These are phyloP conservation scores for Capillidium heterosporum DNA, from an alignment of 371 early-diverging fungal genomes.

Conservation along the genomic window DNA sequence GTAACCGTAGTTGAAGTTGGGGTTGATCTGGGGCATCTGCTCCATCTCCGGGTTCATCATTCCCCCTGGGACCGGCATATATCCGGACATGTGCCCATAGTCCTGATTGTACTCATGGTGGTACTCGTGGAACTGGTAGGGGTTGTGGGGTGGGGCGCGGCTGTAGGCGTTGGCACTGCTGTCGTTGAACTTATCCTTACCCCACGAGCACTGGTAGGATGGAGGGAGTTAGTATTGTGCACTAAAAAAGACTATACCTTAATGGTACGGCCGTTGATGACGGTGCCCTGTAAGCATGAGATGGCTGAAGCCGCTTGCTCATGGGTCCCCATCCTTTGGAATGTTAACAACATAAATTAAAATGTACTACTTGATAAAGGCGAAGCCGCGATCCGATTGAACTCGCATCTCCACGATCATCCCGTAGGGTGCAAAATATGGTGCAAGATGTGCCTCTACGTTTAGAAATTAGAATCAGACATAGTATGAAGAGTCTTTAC, in stretches of 20 bases:
- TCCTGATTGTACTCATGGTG: background rate
- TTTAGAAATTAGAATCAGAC: background rate
- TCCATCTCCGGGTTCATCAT: background rate
- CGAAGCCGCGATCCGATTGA: slow-evolving; percentile 80
- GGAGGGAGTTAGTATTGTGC: background rate
- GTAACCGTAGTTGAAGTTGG: background rate
- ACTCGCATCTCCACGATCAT: slow-evolving; percentile 53
- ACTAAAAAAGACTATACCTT: slow-evolving; percentile 23
- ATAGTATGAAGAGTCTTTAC: slow-evolving; percentile 15
- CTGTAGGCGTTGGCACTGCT: background rate
- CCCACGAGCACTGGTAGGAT: slow-evolving; percentile 60
- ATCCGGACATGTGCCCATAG: background rate
- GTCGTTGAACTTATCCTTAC: slow-evolving; percentile 38
- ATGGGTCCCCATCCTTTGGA: slow-evolving; percentile 58
- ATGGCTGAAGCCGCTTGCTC: slow-evolving; percentile 78
- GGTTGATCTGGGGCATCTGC: background rate
- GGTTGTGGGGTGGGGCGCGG: background rate
- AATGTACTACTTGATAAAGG: slow-evolving; percentile 51
- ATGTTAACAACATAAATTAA: background rate
- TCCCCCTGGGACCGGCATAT: background rate
- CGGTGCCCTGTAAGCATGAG: slow-evolving; percentile 45
- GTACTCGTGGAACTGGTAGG: too few relatives aligned
- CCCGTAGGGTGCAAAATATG: slow-evolving; percentile 58
- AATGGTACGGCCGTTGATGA: slow-evolving; percentile 50
- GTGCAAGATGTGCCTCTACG: slow-evolving; percentile 47